Percentiles rank a stretch among this genome's conserved stretches.
Evolutionary conservation across 805 yeast species (phyloP).

Genomic region (Blastobotrys chiropterorum): DNA sequence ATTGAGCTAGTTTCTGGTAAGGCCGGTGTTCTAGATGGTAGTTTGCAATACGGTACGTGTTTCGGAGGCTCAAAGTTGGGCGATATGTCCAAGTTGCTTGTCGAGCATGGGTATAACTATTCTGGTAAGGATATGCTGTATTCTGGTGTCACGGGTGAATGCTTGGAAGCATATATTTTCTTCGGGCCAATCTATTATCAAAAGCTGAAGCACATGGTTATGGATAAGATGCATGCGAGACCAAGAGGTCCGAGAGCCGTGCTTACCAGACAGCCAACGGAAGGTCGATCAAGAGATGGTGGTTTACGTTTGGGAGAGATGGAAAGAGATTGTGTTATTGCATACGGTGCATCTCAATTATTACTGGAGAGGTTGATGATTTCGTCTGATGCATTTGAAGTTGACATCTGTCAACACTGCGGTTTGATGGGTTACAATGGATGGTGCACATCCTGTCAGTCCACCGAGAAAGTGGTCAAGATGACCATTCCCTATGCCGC

Average conservation of each 20-base stretch:
- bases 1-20: conserved; percentile 93
- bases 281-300: conserved; percentile 98
- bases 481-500: conserved; percentile 99
- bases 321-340: conserved; percentile 99
- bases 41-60: conserved; percentile 93
- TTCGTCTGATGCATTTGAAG: conserved; percentile 96
- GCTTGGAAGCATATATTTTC: conserved; percentile 94
- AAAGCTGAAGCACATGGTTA: conserved; percentile 96
- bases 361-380: conserved; percentile 91
- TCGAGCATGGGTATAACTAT: conserved; percentile 87
- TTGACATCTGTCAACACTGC: conserved; percentile 87
- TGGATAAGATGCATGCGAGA: conserved; percentile 99
- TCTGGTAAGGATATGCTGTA: conserved; percentile 97
- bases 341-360: conserved; percentile 96
- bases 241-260: conserved; percentile 99
- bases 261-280: conserved; percentile 95
- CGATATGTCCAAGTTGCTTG: conserved; percentile 87
- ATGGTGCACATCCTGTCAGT: conserved; percentile 96
- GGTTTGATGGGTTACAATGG: conserved; percentile 96
- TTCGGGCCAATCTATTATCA: conserved; percentile 98
- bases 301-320: conserved; percentile 98
- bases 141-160: conserved; percentile 96
- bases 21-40: conserved; percentile 92
- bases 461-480: conserved; percentile 75
- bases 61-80: conserved; percentile 96